These are phyloP conservation scores for Kuraishia floccosa DNA, from an alignment of 805 yeast genomes.

Conservation along the genomic window DNA sequence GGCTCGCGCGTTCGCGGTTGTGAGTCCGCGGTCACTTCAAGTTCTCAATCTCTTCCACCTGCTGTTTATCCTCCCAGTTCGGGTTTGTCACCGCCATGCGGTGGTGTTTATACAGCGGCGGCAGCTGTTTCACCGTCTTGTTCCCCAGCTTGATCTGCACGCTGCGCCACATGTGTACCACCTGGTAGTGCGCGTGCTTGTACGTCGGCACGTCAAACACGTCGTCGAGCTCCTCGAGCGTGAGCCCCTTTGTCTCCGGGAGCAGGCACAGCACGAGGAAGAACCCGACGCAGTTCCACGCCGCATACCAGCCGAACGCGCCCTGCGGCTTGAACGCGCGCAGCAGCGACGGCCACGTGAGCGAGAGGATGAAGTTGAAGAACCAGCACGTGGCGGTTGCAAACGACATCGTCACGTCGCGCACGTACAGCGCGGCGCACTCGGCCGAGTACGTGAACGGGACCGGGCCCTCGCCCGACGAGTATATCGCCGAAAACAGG, in stretches of 20 bases:
- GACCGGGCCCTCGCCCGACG: conserved; percentile 83
- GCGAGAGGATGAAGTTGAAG: conserved; percentile 57
- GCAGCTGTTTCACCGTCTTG: conserved; percentile 31
- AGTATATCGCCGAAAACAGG: conserved; percentile 60
- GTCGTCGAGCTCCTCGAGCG: conserved; percentile 69
- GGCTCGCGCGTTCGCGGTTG: too few species aligned
- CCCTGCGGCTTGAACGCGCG: conserved; percentile 67
- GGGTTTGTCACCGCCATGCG: conserved; percentile 49
- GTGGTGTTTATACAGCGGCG: conserved; percentile 44
- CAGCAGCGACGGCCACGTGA: conserved; percentile 70
- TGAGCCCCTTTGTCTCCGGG: conserved; percentile 62
- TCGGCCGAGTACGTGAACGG: conserved; percentile 87
- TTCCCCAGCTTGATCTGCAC: conserved; percentile 33
- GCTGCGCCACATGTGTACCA: conserved; percentile 25
- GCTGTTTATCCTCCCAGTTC: conserved; percentile 51
- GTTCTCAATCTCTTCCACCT: conserved; percentile 34
- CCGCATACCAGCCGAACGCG: conserved; percentile 85
- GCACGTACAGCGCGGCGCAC: conserved; percentile 66
- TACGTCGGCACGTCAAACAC: conserved; percentile 52
- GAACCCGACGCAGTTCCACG: conserved; percentile 67
- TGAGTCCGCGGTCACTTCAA: too few species aligned
- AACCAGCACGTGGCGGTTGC: conserved; percentile 74
- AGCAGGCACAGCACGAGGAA: conserved; percentile 60
- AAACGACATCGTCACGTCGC: conserved; percentile 72
- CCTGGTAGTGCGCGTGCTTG: conserved; percentile 42